Evolutionary conservation across 805 yeast species (phyloP), one percentile per base, ranked within the genome.

Genomic region (Candida krabiensis): DNA sequence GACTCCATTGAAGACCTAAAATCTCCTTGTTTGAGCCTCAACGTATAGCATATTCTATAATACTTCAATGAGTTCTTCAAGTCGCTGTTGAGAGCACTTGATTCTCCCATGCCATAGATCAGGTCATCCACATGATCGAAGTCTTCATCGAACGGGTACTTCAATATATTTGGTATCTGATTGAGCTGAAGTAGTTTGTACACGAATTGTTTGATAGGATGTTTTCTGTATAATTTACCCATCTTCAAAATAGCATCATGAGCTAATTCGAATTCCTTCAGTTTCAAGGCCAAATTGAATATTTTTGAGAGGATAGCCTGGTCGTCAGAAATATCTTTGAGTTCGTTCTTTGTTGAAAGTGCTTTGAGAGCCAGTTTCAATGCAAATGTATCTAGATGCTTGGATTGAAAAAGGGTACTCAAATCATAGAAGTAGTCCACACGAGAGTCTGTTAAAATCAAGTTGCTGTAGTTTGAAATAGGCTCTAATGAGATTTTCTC

Each of bases 41-140:
- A 71, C 0, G 79, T 56, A 47, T 75, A 77, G 31, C 75, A 60
- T 13, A 77, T 65, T 44, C 77, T 67, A 60, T 70, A 76, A 48
- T 71, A 67, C 33, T 68, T 71, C 23, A 74, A 50, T 2, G 67
- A 53, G 32, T 55, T 53, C 26, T 42, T 45, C n/a, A 59, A 30
- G 30, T 61, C 67, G 6, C 54, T 52, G 2, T 50, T 48, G 19
- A 43, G 36, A 2, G 61, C 51, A 15, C 38, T 53, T 13, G 38
- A 49, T 25, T 47, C 66, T 19, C 51, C 61, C 32, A 62, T 35
- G 9, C 44, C 49, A 38, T 52, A 62, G 28, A 79, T 55, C 28
- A 75, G 48, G 2, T 60, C 58, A 46, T 74, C 76, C 22, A 79
- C 71, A 5, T 48, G 38, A 11, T 64, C 62, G 3, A 66, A 61